Percentiles rank a stretch among this genome's conserved stretches.
phyloP scores from a whole-genome alignment of 768 basidiomycete genomes.

The Podaxis mareebaensis region DNA sequence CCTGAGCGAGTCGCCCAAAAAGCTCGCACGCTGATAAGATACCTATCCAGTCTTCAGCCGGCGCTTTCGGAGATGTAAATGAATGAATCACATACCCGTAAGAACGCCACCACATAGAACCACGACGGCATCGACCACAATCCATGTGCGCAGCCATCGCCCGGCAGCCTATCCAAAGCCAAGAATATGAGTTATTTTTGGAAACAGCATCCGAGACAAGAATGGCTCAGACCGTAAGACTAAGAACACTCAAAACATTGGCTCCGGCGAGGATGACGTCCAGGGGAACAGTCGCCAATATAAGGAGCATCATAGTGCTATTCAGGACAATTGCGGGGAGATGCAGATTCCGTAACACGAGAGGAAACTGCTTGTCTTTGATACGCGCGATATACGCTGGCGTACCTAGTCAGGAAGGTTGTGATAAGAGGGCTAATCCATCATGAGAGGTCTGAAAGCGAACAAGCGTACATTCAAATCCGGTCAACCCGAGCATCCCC shows the following conservation, averaged over 20 bases:
- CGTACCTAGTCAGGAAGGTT: constrained; percentile 37
- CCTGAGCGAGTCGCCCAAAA: constrained; percentile 55
- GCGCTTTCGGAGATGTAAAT: background rate
- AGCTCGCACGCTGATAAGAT: constrained; percentile 62
- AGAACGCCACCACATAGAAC: constrained; percentile 74
- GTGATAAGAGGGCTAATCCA: background rate
- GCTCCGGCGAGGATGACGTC: constrained; percentile 46
- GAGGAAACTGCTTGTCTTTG: constrained; percentile 53
- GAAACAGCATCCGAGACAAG: background rate
- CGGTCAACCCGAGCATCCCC: constrained; percentile 72
- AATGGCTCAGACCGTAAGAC: constrained; percentile 43
- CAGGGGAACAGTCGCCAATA: constrained; percentile 60
- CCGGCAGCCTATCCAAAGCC: constrained; percentile 47
- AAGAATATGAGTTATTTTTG: constrained; percentile 1
- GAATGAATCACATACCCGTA: constrained; percentile 44
- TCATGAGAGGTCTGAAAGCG: constrained; percentile 16
- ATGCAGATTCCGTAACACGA: constrained; percentile 67
- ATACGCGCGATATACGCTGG: constrained; percentile 69
- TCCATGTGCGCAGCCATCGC: constrained; percentile 59
- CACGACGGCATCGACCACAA: constrained; percentile 68
- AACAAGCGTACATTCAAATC: constrained; percentile 55
- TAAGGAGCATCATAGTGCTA: constrained; percentile 54
- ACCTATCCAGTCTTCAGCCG: constrained; percentile 30
- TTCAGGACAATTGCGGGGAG: constrained; percentile 58
- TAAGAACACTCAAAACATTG: constrained; percentile 68